phyloP scores from a whole-genome alignment of 139 green algal species.

The Chlorella sp. region DNA sequence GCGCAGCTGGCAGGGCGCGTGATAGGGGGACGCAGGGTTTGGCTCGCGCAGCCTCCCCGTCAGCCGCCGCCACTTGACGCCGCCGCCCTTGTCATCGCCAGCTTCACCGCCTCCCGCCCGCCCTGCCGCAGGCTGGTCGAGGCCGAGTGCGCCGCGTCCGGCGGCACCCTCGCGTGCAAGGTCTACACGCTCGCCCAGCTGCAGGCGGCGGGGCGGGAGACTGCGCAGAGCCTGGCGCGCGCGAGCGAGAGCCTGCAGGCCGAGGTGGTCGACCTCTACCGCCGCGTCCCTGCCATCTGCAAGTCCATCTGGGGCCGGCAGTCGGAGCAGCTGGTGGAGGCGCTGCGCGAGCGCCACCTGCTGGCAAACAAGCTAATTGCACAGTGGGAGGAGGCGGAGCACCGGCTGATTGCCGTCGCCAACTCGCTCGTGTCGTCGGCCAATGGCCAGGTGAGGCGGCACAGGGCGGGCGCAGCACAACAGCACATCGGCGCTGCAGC shows the following conservation, averaged over 20 bases:
- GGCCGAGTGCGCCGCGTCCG: too few species aligned
- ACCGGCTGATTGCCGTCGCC: conserved; percentile 39
- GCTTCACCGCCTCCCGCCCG: too few species aligned
- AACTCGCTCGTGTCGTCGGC: conserved; percentile 27
- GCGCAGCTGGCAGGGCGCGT: too few species aligned
- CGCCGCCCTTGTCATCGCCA: too few species aligned
- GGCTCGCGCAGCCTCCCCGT: too few species aligned
- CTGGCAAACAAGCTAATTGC: conserved; percentile 1
- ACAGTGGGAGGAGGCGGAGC: conserved; percentile 34
- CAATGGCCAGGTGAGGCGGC: conserved; percentile 14
- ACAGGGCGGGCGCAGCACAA: background rate
- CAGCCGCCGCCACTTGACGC: too few species aligned
- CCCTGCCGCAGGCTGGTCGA: too few species aligned
- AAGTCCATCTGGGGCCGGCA: conserved; percentile 34
- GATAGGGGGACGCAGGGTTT: too few species aligned
- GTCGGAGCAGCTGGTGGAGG: conserved; percentile 15
- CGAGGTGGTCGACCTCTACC: conserved; percentile 22
- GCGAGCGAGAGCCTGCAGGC: conserved; percentile 2
- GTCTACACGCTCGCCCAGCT: conserved; percentile 39
- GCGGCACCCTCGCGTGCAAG: too few species aligned
- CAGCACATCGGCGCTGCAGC: background rate
- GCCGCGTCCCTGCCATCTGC: conserved; percentile 26
- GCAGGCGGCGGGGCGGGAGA: conserved; percentile 4
- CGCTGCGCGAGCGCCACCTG: conserved; percentile 14
- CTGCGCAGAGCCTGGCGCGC: background rate